These are phyloP conservation scores for Coemansia sp. DNA, from an alignment of 192 early-diverging fungal species.

Conservation along the genomic window DNA sequence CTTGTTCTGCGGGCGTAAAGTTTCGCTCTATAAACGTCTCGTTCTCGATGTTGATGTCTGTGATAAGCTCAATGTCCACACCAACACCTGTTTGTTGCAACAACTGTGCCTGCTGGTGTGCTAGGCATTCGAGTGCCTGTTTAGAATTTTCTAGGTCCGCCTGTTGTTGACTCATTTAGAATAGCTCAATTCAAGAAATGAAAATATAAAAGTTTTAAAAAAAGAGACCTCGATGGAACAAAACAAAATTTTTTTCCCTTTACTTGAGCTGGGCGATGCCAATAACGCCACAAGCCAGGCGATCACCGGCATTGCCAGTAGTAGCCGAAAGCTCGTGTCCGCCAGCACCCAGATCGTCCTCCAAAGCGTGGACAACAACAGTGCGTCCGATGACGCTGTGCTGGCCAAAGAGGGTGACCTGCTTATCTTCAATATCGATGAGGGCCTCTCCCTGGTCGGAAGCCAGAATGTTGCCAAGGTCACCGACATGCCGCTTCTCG, in stretches of 20 bases:
- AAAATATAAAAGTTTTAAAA: not conserved
- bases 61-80: conserved; percentile 87
- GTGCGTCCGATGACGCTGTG: conserved; percentile 80
- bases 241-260: not conserved
- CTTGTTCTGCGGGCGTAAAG: conserved; percentile 78
- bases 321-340: conserved; percentile 69
- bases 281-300: conserved; percentile 89
- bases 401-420: conserved; percentile 73
- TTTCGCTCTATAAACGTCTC: conserved; percentile 87
- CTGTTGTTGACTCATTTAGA: not conserved
- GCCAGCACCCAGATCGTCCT: conserved; percentile 84
- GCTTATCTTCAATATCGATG: conserved; percentile 57
- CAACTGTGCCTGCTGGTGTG: conserved; percentile 16
- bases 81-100: conserved; percentile 60
- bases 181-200: not conserved
- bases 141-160: not conserved
- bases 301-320: conserved; percentile 88
- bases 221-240: not conserved
- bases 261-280: conserved; percentile 57
- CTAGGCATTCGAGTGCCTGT: conserved; percentile 17
- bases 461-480: conserved; percentile 83
- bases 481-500: conserved; percentile 78
- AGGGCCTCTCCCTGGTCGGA: conserved; percentile 58
- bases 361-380: conserved; percentile 79
- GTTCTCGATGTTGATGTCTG: conserved; percentile 81